These are phyloP conservation scores for Pecoramyces ruminantium DNA, from an alignment of 192 early-diverging fungal species.

Conservation along the genomic window DNA sequence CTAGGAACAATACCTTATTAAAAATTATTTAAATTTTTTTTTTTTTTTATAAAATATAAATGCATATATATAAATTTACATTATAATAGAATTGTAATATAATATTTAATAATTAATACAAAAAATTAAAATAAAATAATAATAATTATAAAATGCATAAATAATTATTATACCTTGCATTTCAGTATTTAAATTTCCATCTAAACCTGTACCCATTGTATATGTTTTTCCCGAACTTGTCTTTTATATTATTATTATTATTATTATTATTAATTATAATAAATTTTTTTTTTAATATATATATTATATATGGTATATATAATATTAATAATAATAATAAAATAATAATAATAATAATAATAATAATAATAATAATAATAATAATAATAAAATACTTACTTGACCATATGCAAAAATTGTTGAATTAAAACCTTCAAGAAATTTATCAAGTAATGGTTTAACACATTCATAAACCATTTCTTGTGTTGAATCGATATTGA, in stretches of 20 bases:
- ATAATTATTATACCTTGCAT: background rate
- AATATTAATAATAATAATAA: background rate
- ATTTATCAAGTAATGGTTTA: slow-evolving; percentile 20
- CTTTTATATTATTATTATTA: background rate
- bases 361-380: background rate
- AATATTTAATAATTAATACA: too few relatives aligned
- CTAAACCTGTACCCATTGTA: slow-evolving; percentile 34
- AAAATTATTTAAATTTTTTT: too few relatives aligned
- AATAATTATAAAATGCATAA: too few relatives aligned
- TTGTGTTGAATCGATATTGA: background rate
- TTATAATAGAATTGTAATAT: too few relatives aligned
- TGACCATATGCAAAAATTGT: slow-evolving; percentile 34
- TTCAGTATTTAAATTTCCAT: slow-evolving; percentile 7
- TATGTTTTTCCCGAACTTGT: slow-evolving; percentile 42
- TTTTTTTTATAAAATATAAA: too few relatives aligned
- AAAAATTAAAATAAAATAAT: too few relatives aligned
- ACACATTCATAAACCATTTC: background rate
- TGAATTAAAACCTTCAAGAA: slow-evolving; percentile 36
- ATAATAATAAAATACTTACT: slow-evolving; percentile 7
- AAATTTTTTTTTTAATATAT: too few relatives aligned
- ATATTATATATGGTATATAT: background rate
- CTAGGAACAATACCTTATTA: background rate
- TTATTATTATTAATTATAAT: too few relatives aligned
- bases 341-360: slow-evolving; percentile 1
- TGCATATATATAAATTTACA: too few relatives aligned